Base-by-base conservation (phyloP, 1,284 basidiomycete genomes). In the Termitomyces sp. region DNA sequence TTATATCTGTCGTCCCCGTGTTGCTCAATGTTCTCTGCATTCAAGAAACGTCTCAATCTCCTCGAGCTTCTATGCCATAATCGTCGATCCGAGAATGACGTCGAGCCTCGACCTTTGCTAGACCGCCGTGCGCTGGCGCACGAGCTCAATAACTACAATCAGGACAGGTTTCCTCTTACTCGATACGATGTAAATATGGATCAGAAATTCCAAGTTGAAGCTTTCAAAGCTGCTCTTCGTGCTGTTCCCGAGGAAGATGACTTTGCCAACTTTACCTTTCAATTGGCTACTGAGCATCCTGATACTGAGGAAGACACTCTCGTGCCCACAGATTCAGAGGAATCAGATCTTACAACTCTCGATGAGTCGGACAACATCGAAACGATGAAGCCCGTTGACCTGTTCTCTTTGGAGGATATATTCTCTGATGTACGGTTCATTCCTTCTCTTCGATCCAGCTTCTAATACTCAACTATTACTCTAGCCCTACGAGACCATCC, bases 321-420 rank as follows among this genome's bases (percentile, higher is more conserved):
- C 26, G 45, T 46, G 10, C 10, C 9, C 16, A 46, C 34, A 21
- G 10, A 35, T 37, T 33, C 16, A 8, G 33, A 26, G 39, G 39
- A 5, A 3, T 46, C 33, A 24, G 45, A 46, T n/a, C 34, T 46
- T 21, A 26, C 43, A 5, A 26, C 49, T 10, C 51, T 49, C 3
- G 26, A 24, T 28, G 46, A 14, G 14, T 3, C 14, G 33, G 45
- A 46, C 10, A 46, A 26, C 21, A 46, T 16, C 21, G 16, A 26
- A 8, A 46, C 18, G 33, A 37, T 46, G n/a, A 46, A 46, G 21
- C 26, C 43, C 7, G 45, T 52, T 13, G 24, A 59, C n/a, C n/a
- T 59, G 14, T 40, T 59, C 16, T 54, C 57, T 7, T 18, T 30
- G 34, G 50, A 55, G 13, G 50, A 59, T n/a, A 51, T 59, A 31